These are phyloP conservation scores for Cyathus striatus DNA, from an alignment of 768 basidiomycete species.

Conservation along the genomic window DNA sequence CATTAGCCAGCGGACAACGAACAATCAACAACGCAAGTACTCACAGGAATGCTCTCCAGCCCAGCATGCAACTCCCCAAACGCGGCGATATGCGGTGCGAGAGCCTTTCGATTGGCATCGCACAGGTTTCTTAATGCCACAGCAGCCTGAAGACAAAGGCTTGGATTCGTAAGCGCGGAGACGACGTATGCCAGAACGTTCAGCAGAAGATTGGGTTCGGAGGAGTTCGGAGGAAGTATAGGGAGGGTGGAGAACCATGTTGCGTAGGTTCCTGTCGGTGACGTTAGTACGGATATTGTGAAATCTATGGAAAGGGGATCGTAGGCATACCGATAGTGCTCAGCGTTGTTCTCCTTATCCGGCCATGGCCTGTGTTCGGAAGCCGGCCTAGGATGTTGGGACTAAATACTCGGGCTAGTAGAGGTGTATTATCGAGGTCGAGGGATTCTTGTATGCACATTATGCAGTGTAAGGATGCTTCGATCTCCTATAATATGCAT, in stretches of 20 bases:
- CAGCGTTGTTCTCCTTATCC: slow-evolving; percentile 71
- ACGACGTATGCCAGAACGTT: slow-evolving; percentile 66
- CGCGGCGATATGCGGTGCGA: slow-evolving; percentile 79
- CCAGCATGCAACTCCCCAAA: slow-evolving; percentile 83
- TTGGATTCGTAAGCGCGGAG: slow-evolving; percentile 60
- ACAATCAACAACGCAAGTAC: slow-evolving; percentile 14
- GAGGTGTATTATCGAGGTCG: slow-evolving; percentile 43
- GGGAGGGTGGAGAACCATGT: slow-evolving; percentile 69
- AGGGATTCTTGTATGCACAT: slow-evolving; percentile 87
- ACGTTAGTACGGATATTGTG: neutral
- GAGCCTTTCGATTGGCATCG: slow-evolving; percentile 80
- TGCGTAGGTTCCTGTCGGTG: slow-evolving; percentile 57
- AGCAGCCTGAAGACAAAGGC: slow-evolving; percentile 67
- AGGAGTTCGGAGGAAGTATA: slow-evolving; percentile 12
- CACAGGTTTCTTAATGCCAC: slow-evolving; percentile 82
- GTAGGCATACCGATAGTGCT: slow-evolving; percentile 60
- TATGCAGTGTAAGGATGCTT: slow-evolving; percentile 83
- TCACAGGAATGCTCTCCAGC: slow-evolving; percentile 67
- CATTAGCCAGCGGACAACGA: too few relatives aligned
- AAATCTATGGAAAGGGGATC: neutral
- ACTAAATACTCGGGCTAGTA: slow-evolving; percentile 66
- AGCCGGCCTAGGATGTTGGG: slow-evolving; percentile 63
- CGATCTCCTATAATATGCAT: slow-evolving; percentile 56
- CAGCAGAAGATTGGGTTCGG: slow-evolving; percentile 47
- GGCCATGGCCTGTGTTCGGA: slow-evolving; percentile 56